These are phyloP conservation scores for Pythium dissotocum DNA, from an alignment of 352 stramenopile genomes.

Conservation along the genomic window DNA sequence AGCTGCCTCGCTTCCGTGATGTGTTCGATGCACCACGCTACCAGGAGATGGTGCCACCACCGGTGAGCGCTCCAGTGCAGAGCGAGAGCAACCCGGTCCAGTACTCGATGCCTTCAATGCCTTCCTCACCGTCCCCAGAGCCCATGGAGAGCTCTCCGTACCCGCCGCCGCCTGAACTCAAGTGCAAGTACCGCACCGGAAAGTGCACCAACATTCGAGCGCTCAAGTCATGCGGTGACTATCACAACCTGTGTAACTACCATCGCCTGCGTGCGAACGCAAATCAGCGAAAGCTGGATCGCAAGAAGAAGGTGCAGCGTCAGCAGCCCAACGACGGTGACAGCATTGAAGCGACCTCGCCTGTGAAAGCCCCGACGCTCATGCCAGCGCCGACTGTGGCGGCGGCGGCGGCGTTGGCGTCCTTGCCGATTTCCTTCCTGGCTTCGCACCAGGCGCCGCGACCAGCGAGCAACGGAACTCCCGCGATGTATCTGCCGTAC, in stretches of 20 bases:
- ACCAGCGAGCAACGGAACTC: background rate
- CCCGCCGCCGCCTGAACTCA: constrained; percentile 39
- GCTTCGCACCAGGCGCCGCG: background rate
- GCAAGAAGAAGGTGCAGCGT: constrained; percentile 79
- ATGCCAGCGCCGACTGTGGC: constrained; percentile 8
- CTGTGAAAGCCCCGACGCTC: constrained; percentile 1
- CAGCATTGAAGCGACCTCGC: constrained; percentile 9
- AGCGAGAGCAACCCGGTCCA: background rate
- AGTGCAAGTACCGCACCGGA: constrained; percentile 83
- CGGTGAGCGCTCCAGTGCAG: constrained; percentile 5
- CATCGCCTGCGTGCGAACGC: constrained; percentile 76
- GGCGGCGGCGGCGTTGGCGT: constrained; percentile 28
- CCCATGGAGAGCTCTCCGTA: constrained; percentile 18
- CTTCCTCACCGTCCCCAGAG: constrained; percentile 22
- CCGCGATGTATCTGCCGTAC: constrained; percentile 13
- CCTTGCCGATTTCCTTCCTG: constrained; percentile 21
- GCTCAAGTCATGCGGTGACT: constrained; percentile 76
- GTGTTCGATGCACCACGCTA: constrained; percentile 43
- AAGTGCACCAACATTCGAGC: constrained; percentile 74
- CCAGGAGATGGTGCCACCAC: constrained; percentile 1
- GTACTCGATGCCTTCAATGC: constrained; percentile 13
- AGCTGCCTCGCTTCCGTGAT: constrained; percentile 66
- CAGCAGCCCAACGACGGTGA: constrained; percentile 33
- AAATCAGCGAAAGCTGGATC: constrained; percentile 82
- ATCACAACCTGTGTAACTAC: constrained; percentile 85